Evolutionary conservation across 768 basidiomycete genomes (phyloP).

Genomic region (Sporobolomyces roseus): DNA sequence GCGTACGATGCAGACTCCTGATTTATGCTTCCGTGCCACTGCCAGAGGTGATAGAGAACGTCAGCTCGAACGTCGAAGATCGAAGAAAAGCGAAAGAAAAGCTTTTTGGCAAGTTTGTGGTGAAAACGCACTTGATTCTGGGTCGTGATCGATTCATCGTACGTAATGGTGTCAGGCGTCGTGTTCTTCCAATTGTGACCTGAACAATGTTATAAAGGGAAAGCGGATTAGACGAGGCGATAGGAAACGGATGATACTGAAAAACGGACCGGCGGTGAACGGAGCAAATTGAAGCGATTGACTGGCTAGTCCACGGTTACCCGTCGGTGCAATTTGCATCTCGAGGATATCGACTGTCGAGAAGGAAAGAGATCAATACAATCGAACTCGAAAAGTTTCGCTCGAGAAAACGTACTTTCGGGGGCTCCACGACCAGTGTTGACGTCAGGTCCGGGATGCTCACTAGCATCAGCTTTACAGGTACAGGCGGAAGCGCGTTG

Average conservation of each 20-base stretch:
- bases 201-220: too few species aligned
- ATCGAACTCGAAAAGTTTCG: background rate
- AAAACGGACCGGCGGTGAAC: slow-evolving; percentile 58
- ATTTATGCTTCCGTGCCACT: slow-evolving; percentile 39
- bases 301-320: slow-evolving; percentile 61
- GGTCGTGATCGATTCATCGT: slow-evolving; percentile 49
- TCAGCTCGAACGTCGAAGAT: background rate
- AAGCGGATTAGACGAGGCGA: too few species aligned
- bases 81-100: too few species aligned
- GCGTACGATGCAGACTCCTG: slow-evolving; percentile 38
- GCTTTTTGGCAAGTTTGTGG: too few species aligned
- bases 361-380: background rate
- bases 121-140: too few species aligned
- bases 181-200: slow-evolving; percentile 62
- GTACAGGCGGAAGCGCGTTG: slow-evolving; percentile 84
- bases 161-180: slow-evolving; percentile 57
- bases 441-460: slow-evolving; percentile 67
- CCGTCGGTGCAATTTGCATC: slow-evolving; percentile 61
- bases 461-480: slow-evolving; percentile 64
- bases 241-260: too few species aligned
- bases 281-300: slow-evolving; percentile 64
- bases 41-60: background rate
- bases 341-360: slow-evolving; percentile 59
- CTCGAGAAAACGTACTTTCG: slow-evolving; percentile 55
- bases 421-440: slow-evolving; percentile 68